A percentile compares a stretch with the other conserved stretches of the same genome.
Evolutionary conservation across 768 basidiomycete species (phyloP).

Genomic region (Gymnopilus junonius): DNA sequence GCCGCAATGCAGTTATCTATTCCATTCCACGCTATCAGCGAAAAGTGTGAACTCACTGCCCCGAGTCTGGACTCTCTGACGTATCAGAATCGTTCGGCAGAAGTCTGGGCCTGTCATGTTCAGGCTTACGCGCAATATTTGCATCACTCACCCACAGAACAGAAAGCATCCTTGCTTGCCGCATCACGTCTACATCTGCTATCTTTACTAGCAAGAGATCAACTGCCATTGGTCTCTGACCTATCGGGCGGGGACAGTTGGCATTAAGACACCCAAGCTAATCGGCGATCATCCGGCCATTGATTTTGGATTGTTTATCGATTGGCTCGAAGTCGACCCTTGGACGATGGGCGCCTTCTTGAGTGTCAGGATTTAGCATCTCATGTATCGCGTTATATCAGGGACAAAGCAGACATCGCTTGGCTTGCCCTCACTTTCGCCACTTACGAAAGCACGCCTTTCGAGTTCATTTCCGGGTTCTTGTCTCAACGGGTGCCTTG

Average conservation of each 20-base stretch:
- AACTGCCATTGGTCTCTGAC: not conserved
- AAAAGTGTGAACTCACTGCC: not conserved
- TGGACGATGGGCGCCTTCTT: not conserved
- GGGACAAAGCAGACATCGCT: not conserved
- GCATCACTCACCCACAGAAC: not conserved
- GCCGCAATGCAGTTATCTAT: not conserved
- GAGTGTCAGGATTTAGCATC: not conserved
- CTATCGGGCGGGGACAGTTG: not conserved
- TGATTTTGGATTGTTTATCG: not conserved
- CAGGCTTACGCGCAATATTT: not conserved
- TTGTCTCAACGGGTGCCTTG: not conserved
- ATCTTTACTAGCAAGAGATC: not conserved
- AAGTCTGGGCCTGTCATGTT: not conserved
- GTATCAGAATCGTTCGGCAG: conserved; percentile 2
- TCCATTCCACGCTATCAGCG: conserved; percentile 3
- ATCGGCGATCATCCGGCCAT: not conserved
- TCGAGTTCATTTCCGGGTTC: not conserved
- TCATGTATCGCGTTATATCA: not conserved
- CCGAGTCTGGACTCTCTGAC: not conserved
- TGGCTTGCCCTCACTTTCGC: not conserved
- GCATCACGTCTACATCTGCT: not conserved
- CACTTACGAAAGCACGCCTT: not conserved
- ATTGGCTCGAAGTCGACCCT: not conserved
- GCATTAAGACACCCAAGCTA: not conserved
- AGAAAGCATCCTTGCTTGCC: conserved; percentile 6